Evolutionary conservation across 2,329 filamentous ascomycete species (phyloP).

Genomic region (Aspergillus thermomutatus): DNA sequence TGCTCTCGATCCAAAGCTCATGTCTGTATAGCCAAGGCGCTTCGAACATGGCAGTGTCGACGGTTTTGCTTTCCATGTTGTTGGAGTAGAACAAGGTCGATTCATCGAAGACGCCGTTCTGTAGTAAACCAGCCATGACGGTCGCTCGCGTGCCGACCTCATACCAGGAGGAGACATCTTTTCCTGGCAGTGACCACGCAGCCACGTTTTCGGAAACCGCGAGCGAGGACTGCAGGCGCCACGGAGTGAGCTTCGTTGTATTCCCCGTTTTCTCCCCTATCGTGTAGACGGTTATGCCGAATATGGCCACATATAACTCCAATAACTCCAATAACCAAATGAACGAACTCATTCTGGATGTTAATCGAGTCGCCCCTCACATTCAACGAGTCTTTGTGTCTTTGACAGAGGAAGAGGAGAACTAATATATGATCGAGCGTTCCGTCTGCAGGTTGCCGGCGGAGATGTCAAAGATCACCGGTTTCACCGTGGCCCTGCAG

Average conservation of each 20-base stretch:
- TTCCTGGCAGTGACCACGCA: conserved; percentile 41
- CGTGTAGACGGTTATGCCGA: conserved; percentile 8
- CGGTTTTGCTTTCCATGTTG: conserved; percentile 37
- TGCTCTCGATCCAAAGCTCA: conserved; percentile 45
- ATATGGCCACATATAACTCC: background rate
- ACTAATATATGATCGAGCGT: background rate
- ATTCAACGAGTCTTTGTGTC: background rate
- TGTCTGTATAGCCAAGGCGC: conserved; percentile 59
- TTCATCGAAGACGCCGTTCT: conserved; percentile 52
- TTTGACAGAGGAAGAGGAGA: background rate
- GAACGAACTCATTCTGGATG: too few species aligned
- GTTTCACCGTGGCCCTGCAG: background rate
- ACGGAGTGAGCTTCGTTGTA: conserved; percentile 28
- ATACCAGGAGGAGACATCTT: conserved; percentile 52
- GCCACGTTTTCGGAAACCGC: conserved; percentile 35
- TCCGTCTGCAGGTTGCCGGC: background rate
- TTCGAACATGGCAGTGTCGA: conserved; percentile 49
- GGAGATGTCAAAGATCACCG: background rate
- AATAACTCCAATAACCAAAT: too few species aligned
- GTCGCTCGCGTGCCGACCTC: conserved; percentile 51
- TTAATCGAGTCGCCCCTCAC: too few species aligned
- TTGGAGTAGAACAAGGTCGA: conserved; percentile 55
- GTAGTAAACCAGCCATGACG: conserved; percentile 56
- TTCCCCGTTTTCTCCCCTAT: conserved; percentile 20
- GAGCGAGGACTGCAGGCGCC: conserved; percentile 50